Evolutionary conservation across 176 grass and related monocot species (phyloP), one percentile per base, ranked within the genome.

Genomic region (Guadua angustifolia): DNA sequence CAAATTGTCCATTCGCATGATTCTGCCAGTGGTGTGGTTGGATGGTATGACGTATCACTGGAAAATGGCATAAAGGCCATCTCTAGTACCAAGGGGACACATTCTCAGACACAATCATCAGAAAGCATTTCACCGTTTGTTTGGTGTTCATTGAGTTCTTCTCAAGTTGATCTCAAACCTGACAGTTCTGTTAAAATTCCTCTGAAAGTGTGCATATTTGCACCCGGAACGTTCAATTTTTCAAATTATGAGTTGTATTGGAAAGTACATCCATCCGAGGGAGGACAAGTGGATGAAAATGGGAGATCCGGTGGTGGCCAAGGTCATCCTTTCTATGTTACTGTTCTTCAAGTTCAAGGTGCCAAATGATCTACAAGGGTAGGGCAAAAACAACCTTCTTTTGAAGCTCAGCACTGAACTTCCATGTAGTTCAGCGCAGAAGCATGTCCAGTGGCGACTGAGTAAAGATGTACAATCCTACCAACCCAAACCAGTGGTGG

Each of bases 231-330:
- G 5, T 99, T 94, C 50, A 85, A 92, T 82, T 92, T 99, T 79
- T 95, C 93, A 26, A 95, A 92, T 63, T 99, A 99, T 88, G 91
- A 99, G 80, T 75, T 99, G 53, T 87, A 88, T 57, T 99, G 96
- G 96, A 90, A 88, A 82, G 42, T 86, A 35, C 57, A 78, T 60
- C 40, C 83, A 81, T 79, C 70, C 4, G 45, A 86, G 72, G 77
- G 63, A 33, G 66, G 74, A 64, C 67, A 82, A 13, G 79, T 68
- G 39, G 39, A 82, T 69, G 89, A 88, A 80, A 77, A 46, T 73
- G 76, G 58, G 36, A 90, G 52, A 79, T 63, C 89, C 0, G 78
- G 88, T 75, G 39, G 71, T 63, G 88, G 67, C 78, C 79, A 43
- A 79, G 93, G 93, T 7, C 86, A 94, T 79, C 89, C 96, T 66